A percentile compares a stretch with the other conserved stretches of the same genome.
phyloP scores from a whole-genome alignment of 2,329 filamentous ascomycete genomes.

The Apiospora saccharicola region DNA sequence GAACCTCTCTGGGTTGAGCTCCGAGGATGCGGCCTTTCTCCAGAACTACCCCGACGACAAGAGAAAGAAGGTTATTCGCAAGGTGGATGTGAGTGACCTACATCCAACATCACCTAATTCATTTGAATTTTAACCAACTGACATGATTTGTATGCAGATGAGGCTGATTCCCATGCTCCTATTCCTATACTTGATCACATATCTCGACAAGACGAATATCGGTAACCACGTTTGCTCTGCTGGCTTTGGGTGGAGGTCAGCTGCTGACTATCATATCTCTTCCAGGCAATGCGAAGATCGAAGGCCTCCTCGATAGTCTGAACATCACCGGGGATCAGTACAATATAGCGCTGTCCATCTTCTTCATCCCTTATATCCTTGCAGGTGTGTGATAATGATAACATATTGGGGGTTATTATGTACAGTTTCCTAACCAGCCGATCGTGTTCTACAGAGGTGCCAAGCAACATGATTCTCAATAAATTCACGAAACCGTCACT shows the following conservation, averaged over 20 bases:
- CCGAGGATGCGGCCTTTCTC: conserved; percentile 43
- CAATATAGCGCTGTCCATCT: conserved; percentile 38
- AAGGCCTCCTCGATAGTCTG: conserved; percentile 32
- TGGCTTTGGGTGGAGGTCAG: no score
- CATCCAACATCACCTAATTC: no score
- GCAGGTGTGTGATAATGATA: conserved; percentile 22
- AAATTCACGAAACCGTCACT: conserved; percentile 50
- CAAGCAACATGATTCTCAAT: conserved; percentile 49
- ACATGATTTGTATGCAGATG: conserved; percentile 25
- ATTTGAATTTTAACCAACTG: no score
- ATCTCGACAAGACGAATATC: conserved; percentile 42
- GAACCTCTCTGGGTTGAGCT: not conserved
- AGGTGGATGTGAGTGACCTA: conserved; percentile 39
- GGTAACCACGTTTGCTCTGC: conserved; percentile 26
- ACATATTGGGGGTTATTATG: no score
- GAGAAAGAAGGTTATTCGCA: conserved; percentile 41
- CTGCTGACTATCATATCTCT: not conserved
- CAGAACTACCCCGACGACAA: conserved; percentile 40
- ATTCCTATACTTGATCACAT: conserved; percentile 41
- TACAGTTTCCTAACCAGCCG: no score
- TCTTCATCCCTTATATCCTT: conserved; percentile 41
- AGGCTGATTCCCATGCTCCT: conserved; percentile 41
- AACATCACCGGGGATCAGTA: conserved; percentile 45
- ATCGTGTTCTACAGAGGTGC: conserved; percentile 43
- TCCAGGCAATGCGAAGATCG: conserved; percentile 41